Evolutionary conservation across 768 basidiomycete species (phyloP).

Genomic region (Lactarius psammicola): DNA sequence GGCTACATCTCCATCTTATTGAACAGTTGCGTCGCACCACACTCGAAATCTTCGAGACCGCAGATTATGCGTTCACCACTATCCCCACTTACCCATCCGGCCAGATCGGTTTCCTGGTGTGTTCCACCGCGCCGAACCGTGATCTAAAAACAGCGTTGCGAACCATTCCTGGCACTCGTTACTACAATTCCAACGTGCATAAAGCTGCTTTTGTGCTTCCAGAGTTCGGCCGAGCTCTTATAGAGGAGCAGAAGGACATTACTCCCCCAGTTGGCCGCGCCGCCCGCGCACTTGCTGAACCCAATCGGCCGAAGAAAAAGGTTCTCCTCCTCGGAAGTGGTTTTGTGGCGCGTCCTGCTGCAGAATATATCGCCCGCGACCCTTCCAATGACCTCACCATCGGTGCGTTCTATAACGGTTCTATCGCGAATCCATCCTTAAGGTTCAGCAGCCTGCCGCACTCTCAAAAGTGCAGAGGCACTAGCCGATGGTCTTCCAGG

Average conservation of each 20-base stretch:
- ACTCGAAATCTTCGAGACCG: slow-evolving; percentile 68
- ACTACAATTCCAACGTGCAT: slow-evolving; percentile 86
- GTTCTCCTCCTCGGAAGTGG: slow-evolving; percentile 92
- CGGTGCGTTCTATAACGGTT: slow-evolving; percentile 45
- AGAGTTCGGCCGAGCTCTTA: slow-evolving; percentile 77
- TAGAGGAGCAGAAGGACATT: slow-evolving; percentile 71
- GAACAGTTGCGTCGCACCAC: slow-evolving; percentile 67
- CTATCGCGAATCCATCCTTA: slow-evolving; percentile 10
- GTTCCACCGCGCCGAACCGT: slow-evolving; percentile 70
- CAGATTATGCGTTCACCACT: slow-evolving; percentile 92
- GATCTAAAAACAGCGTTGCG: slow-evolving; percentile 74
- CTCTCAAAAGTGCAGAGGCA: slow-evolving; percentile 69
- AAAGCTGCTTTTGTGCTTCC: slow-evolving; percentile 83
- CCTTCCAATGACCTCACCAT: slow-evolving; percentile 83
- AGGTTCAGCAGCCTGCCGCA: slow-evolving; percentile 70
- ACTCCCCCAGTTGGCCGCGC: slow-evolving; percentile 73
- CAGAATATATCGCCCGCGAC: slow-evolving; percentile 85
- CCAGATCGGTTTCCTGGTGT: slow-evolving; percentile 92
- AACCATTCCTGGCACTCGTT: slow-evolving; percentile 65
- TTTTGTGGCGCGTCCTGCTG: slow-evolving; percentile 94
- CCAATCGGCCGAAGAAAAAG: slow-evolving; percentile 57
- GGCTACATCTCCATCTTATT: slow-evolving; percentile 92
- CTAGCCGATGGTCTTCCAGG: slow-evolving; percentile 67
- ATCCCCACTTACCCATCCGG: slow-evolving; percentile 99
- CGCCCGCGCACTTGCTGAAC: slow-evolving; percentile 44